These are phyloP conservation scores for Tylopilus rubrobrunneus DNA, from an alignment of 768 basidiomycete species.

Conservation along the genomic window DNA sequence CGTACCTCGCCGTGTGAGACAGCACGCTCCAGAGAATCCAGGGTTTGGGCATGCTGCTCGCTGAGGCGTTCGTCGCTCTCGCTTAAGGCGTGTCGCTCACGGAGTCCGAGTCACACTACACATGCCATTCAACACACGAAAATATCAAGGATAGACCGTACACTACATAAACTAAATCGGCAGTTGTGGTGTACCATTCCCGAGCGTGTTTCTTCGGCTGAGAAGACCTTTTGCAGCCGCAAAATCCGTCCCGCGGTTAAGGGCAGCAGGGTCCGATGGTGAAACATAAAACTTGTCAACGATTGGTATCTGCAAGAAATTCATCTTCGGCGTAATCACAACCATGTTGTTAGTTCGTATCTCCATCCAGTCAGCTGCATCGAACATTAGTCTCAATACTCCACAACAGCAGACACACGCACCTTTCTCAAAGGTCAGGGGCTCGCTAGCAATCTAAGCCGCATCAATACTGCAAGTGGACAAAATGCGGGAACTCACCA, in stretches of 20 bases:
- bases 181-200: slow-evolving; percentile 19
- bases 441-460: slow-evolving; percentile 81
- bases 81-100: too few relatives aligned
- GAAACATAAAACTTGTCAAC: slow-evolving; percentile 91
- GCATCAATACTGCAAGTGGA: slow-evolving; percentile 9
- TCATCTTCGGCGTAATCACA: slow-evolving; percentile 94
- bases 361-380: slow-evolving; percentile 93
- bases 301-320: slow-evolving; percentile 90
- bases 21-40: slow-evolving; percentile 66
- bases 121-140: too few relatives aligned
- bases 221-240: slow-evolving; percentile 85
- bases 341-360: slow-evolving; percentile 96
- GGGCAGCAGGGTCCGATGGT: slow-evolving; percentile 72
- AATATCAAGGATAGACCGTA: too few relatives aligned
- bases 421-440: slow-evolving; percentile 95
- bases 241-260: slow-evolving; percentile 71
- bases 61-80: too few relatives aligned
- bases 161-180: slow-evolving; percentile 13
- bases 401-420: slow-evolving; percentile 1
- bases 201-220: slow-evolving; percentile 48
- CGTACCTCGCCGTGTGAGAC: slow-evolving; percentile 59
- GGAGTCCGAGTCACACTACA: too few relatives aligned
- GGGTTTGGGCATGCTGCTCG: slow-evolving; percentile 38
- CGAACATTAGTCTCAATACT: neutral
- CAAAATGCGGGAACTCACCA: slow-evolving; percentile 41